phyloP scores from a whole-genome alignment of 768 basidiomycete species.

The Boletus rubroflammeus region DNA sequence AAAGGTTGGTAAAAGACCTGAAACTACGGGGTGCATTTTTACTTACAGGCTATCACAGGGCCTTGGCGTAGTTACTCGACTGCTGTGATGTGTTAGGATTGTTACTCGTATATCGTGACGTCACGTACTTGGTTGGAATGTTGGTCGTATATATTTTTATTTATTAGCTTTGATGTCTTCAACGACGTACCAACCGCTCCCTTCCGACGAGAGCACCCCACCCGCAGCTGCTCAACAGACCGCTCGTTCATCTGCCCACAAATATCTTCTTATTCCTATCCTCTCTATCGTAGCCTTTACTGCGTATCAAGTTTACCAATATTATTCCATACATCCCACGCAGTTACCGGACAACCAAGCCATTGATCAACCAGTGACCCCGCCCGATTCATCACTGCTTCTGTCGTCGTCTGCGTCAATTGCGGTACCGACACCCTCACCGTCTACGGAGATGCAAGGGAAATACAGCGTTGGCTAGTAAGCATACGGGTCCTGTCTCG shows the following conservation, averaged over 20 bases:
- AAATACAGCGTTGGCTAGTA: constrained; percentile 84
- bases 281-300: constrained; percentile 37
- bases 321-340: constrained; percentile 28
- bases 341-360: constrained; percentile 14
- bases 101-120: constrained; percentile 8
- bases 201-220: constrained; percentile 15
- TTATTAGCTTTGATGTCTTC: constrained; percentile 22
- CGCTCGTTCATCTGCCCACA: constrained; percentile 27
- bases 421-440: constrained; percentile 12
- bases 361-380: constrained; percentile 11
- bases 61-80: constrained; percentile 69
- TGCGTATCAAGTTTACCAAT: constrained; percentile 42
- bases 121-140: constrained; percentile 24
- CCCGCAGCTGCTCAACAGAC: constrained; percentile 19
- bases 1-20: constrained; percentile 50
- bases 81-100: constrained; percentile 42
- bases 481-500: constrained; percentile 29
- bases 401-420: constrained; percentile 3
- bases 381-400: constrained; percentile 6
- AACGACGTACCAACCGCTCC: constrained; percentile 16
- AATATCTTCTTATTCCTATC: constrained; percentile 33
- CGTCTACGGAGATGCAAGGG: constrained; percentile 41
- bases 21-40: background rate
- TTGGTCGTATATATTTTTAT: constrained; percentile 5
- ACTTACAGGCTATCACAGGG: constrained; percentile 43